These are phyloP conservation scores for Phaeotremella skinneri DNA, from an alignment of 768 basidiomycete species.

Conservation along the genomic window DNA sequence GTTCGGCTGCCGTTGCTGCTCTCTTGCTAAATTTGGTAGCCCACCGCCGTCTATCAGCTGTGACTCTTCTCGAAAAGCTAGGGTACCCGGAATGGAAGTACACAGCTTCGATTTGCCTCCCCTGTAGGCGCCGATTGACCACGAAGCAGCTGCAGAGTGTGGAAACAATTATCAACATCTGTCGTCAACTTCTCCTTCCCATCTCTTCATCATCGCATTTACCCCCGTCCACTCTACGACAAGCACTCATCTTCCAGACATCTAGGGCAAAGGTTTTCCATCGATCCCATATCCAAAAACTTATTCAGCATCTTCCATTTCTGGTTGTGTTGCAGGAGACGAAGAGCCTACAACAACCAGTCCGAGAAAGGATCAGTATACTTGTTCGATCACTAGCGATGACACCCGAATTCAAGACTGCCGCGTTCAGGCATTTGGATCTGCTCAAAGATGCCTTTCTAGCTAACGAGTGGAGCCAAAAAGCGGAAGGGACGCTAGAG, in stretches of 20 bases:
- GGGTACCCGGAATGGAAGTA: constrained; percentile 33
- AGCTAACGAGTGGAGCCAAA: constrained; percentile 37
- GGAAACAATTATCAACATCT: constrained; percentile 24
- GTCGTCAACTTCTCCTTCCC: constrained; percentile 31
- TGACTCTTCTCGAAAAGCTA: constrained; percentile 20
- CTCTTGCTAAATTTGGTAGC: constrained; percentile 31
- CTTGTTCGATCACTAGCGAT: constrained; percentile 27
- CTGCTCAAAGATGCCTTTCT: constrained; percentile 47
- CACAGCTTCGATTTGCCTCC: constrained; percentile 12
- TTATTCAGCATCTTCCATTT: constrained; percentile 43
- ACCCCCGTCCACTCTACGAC: constrained; percentile 22
- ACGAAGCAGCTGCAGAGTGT: constrained; percentile 20
- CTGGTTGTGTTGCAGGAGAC: constrained; percentile 33
- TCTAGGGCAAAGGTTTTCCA: constrained; percentile 27
- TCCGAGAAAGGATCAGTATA: constrained; percentile 7
- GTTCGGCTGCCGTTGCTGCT: background rate
- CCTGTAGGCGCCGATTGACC: constrained; percentile 15
- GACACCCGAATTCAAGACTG: constrained; percentile 44
- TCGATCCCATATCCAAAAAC: constrained; percentile 19
- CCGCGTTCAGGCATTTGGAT: constrained; percentile 42
- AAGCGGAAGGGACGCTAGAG: constrained; percentile 25
- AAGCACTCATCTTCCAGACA: constrained; percentile 33
- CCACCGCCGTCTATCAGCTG: constrained; percentile 22
- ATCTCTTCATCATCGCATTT: constrained; percentile 19
- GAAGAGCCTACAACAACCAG: background rate